Evolutionary conservation across 148 eudicot species (phyloP).

Genomic region (Rhododendron vialii): DNA sequence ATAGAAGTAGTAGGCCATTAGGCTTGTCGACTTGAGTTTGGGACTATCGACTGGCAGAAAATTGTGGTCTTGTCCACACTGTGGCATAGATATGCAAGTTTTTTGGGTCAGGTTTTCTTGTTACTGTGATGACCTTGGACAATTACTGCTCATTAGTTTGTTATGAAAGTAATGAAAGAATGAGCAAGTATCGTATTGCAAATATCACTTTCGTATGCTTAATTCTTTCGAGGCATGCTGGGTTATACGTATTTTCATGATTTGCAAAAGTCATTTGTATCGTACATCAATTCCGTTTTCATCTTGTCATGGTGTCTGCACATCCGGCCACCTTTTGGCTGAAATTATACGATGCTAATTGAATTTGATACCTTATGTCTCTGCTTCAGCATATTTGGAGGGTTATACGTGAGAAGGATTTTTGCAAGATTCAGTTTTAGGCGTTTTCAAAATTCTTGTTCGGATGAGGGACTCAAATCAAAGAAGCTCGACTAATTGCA

Average conservation of each 20-base stretch:
- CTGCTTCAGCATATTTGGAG: not conserved
- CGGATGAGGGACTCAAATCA: not conserved
- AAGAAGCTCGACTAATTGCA: not conserved
- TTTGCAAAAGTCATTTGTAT: not conserved
- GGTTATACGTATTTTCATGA: not conserved
- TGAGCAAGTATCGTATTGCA: not conserved
- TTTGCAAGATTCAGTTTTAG: not conserved
- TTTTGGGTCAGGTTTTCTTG: not conserved
- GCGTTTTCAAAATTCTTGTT: not conserved
- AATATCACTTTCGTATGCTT: not conserved
- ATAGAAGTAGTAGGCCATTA: too few species aligned
- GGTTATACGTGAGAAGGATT: not conserved
- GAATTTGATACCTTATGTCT: not conserved
- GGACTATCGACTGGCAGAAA: too few species aligned
- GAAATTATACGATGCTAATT: too few species aligned
- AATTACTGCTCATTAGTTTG: not conserved
- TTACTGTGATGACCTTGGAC: not conserved
- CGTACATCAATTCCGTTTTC: not conserved
- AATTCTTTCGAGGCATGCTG: not conserved
- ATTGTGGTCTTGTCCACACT: too few species aligned
- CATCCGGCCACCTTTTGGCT: not conserved
- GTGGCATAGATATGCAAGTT: not conserved
- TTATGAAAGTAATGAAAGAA: not conserved
- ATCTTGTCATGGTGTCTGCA: not conserved
- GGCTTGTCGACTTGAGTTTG: too few species aligned